Percentiles rank a stretch among this genome's conserved stretches.
phyloP scores from a whole-genome alignment of 2,329 filamentous ascomycete genomes.

The Escovopsis weberi region DNA sequence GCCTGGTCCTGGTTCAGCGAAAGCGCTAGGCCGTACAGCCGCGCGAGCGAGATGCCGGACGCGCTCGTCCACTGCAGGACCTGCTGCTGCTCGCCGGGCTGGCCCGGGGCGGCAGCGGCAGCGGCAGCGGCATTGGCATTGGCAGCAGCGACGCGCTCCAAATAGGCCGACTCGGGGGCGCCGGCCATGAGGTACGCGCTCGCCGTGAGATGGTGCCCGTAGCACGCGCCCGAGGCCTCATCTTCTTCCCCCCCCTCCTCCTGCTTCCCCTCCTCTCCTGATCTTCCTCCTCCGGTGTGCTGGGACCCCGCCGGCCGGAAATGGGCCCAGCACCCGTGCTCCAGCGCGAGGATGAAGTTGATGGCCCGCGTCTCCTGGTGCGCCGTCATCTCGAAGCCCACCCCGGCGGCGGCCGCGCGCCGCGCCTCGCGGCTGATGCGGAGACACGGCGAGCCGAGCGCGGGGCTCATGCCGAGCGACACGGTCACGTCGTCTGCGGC shows the following conservation, averaged over 20 bases:
- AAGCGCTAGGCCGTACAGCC: conserved; percentile 29
- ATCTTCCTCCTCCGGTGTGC: conserved; percentile 7
- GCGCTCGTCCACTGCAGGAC: conserved; percentile 21
- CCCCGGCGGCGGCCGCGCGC: conserved; percentile 9
- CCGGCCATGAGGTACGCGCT: conserved; percentile 25
- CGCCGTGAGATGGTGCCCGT: conserved; percentile 31
- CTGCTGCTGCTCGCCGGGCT: conserved; percentile 10
- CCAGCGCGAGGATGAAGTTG: conserved; percentile 41
- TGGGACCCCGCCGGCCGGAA: conserved; percentile 28
- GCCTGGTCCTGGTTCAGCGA: conserved; percentile 24
- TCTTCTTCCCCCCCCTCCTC: background rate
- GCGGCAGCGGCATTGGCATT: background rate
- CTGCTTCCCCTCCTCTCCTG: too few species aligned
- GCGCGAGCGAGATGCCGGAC: conserved; percentile 25
- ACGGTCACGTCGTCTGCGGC: conserved; percentile 24
- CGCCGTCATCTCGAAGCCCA: conserved; percentile 13
- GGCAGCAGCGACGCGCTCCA: conserved; percentile 8
- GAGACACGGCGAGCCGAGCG: conserved; percentile 28
- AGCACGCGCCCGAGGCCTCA: conserved; percentile 13
- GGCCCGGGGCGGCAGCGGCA: background rate
- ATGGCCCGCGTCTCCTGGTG: conserved; percentile 31
- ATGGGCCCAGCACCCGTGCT: conserved; percentile 39
- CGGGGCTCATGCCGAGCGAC: conserved; percentile 26
- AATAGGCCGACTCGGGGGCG: conserved; percentile 22
- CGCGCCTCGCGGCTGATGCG: conserved; percentile 19